Conservation (phyloP, 169 alveolate genomes). For the Plasmodium gonderi region DNA sequence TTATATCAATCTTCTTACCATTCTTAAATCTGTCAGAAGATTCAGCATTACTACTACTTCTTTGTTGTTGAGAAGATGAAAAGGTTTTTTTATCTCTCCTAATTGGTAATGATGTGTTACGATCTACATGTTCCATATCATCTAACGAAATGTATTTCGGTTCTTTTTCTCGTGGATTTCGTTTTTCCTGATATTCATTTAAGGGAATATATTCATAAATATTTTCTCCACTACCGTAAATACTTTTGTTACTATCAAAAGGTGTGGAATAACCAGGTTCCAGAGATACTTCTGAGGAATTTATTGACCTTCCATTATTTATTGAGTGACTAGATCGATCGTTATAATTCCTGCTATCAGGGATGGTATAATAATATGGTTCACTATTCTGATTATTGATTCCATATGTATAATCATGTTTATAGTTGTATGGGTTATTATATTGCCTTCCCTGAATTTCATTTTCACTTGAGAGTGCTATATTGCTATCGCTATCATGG, state of each 20-base stretch:
- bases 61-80: not conserved
- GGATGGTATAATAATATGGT: not conserved
- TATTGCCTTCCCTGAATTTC: not conserved
- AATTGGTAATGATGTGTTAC: not conserved
- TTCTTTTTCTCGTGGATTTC: not conserved
- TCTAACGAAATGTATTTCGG: not conserved
- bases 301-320: not conserved
- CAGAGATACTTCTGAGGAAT: not conserved
- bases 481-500: not conserved
- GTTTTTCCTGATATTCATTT: not conserved
- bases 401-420: not conserved
- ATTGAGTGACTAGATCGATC: not conserved
- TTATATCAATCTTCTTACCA: not conserved
- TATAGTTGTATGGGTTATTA: not conserved
- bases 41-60: not conserved
- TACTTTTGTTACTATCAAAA: not conserved
- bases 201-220: not conserved
- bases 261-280: not conserved
- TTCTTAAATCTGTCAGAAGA: not conserved
- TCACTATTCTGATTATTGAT: not conserved
- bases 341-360: not conserved
- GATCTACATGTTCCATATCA: not conserved
- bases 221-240: not conserved
- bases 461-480: not conserved
- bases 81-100: not conserved